phyloP scores from a whole-genome alignment of 345 rosid genomes.

The Euphorbia lathyris region DNA sequence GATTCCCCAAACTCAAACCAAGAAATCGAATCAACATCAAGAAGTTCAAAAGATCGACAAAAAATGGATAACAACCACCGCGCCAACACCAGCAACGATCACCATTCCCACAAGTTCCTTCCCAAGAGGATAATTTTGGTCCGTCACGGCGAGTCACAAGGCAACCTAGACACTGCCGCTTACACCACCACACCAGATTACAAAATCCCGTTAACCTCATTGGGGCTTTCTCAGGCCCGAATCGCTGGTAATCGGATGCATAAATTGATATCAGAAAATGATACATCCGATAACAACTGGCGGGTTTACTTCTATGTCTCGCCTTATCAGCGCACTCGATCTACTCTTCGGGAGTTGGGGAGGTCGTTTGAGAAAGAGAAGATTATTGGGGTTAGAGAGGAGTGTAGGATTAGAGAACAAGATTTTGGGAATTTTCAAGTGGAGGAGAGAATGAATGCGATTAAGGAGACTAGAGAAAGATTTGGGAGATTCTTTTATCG shows the following conservation, averaged over 20 bases:
- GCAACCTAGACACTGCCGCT: conserved; percentile 74
- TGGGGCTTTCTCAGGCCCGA: conserved; percentile 58
- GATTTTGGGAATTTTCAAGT: conserved; percentile 98
- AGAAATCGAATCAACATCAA: too few species aligned
- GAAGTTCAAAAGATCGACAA: not conserved
- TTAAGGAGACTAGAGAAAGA: conserved; percentile 62
- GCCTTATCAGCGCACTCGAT: conserved; percentile 83
- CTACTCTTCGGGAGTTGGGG: conserved; percentile 92
- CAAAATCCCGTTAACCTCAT: conserved; percentile 67
- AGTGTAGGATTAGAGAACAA: conserved; percentile 85
- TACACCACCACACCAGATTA: conserved; percentile 84
- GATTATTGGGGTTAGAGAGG: conserved; percentile 93
- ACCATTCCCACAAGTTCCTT: conserved; percentile 22
- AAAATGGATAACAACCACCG: conserved; percentile 7
- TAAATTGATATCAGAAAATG: conserved; percentile 36
- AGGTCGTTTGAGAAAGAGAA: conserved; percentile 62
- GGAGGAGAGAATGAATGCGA: conserved; percentile 66
- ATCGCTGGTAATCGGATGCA: conserved; percentile 56
- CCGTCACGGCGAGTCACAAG: conserved; percentile 94
- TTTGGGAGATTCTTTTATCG: conserved; percentile 88
- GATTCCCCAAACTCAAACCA: too few species aligned
- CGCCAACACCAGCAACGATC: conserved; percentile 4
- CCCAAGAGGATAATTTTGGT: conserved; percentile 92
- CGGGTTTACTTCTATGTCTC: conserved; percentile 90
- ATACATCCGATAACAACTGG: conserved; percentile 37